A percentile compares a stretch with the other conserved stretches of the same genome.
Evolutionary conservation across 2,329 filamentous ascomycete species (phyloP).

Genomic region (Leptographium procerum): DNA sequence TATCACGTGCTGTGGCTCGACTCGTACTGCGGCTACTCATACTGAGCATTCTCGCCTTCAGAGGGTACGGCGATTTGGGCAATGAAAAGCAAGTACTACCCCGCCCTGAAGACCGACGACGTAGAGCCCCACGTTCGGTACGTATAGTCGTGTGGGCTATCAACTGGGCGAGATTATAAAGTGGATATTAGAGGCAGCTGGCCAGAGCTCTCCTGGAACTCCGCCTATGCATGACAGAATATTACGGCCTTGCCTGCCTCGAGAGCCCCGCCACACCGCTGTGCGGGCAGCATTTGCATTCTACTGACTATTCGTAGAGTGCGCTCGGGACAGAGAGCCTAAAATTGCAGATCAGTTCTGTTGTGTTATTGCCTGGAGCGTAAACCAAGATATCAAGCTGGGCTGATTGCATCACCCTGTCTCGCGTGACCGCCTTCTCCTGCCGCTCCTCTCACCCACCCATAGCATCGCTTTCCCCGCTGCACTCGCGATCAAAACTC

Average conservation of each 20-base stretch:
- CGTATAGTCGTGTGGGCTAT: neutral
- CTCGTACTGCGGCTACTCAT: too few species aligned
- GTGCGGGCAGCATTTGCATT: neutral
- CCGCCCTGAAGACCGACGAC: neutral
- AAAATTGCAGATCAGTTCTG: neutral
- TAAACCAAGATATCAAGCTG: neutral
- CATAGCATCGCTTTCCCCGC: neutral
- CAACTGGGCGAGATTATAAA: neutral
- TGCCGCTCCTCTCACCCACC: neutral
- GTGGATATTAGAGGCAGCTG: neutral
- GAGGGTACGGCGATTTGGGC: neutral
- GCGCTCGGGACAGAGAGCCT: neutral
- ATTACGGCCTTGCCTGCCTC: neutral
- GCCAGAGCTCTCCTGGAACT: neutral
- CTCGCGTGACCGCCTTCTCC: neutral
- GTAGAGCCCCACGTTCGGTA: neutral
- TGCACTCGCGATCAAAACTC: neutral
- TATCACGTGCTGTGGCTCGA: neutral
- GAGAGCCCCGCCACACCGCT: neutral
- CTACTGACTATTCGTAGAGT: neutral
- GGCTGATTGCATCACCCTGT: neutral
- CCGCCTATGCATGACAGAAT: neutral
- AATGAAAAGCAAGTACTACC: neutral
- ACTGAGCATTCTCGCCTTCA: too few species aligned
- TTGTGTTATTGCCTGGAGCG: neutral